Percentiles rank a stretch among this genome's conserved stretches.
phyloP scores from a whole-genome alignment of 2,329 filamentous ascomycete genomes.

The Chaetomium sp. region DNA sequence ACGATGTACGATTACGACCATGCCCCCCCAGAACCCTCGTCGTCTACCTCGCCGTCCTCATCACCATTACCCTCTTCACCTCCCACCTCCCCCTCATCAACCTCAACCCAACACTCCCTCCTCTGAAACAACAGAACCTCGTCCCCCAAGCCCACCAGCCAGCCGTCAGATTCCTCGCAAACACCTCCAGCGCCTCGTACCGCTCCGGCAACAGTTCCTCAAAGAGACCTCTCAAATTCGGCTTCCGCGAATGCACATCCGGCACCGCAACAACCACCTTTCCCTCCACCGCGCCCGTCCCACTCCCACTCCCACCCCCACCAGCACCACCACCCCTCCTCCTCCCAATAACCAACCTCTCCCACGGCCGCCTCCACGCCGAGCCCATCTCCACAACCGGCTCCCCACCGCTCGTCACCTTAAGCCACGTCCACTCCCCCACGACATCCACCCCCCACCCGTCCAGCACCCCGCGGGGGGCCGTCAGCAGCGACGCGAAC shows the following conservation, averaged over 20 bases:
- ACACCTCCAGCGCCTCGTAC: constrained; percentile 70
- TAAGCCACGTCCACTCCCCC: constrained; percentile 79
- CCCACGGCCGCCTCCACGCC: constrained; percentile 74
- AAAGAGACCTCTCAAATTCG: constrained; percentile 66
- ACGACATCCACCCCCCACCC: constrained; percentile 66
- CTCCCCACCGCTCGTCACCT: constrained; percentile 66
- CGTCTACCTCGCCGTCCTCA: background rate
- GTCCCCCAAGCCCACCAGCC: constrained; percentile 79
- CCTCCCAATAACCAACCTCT: constrained; percentile 67
- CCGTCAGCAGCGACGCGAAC: constrained; percentile 57
- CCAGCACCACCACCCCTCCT: constrained; percentile 38
- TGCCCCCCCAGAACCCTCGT: background rate
- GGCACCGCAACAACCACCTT: constrained; percentile 70
- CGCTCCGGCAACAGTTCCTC: constrained; percentile 53
- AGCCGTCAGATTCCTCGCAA: constrained; percentile 71
- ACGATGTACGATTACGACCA: constrained; percentile 27
- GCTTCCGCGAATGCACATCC: constrained; percentile 78
- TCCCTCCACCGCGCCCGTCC: constrained; percentile 33
- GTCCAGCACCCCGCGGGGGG: constrained; percentile 60
- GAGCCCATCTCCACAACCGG: constrained; percentile 64
- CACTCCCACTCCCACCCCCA: background rate
- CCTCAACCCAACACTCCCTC: constrained; percentile 51
- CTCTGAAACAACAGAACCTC: constrained; percentile 72
- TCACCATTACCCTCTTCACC: constrained; percentile 1
- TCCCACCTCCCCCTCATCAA: constrained; percentile 12